Evolutionary conservation across 495 filamentous ascomycete genomes (phyloP).

Genomic region (Aspergillus steynii): DNA sequence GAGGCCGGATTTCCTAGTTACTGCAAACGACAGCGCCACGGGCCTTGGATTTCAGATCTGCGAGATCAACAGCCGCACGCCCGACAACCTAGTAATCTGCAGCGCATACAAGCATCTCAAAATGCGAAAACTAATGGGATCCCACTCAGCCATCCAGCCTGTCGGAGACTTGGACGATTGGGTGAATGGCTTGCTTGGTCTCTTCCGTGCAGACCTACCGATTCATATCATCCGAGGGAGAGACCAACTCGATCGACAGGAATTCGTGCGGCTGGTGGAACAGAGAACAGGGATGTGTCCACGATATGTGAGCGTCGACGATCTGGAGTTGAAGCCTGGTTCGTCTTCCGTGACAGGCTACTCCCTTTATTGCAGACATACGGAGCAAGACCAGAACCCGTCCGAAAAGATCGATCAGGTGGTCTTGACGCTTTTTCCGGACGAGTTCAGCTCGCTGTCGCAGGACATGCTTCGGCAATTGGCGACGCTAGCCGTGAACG

Average conservation of each 20-base stretch:
- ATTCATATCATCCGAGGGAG: conserved; percentile 29
- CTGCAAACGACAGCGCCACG: conserved; percentile 6
- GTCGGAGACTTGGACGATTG: conserved; percentile 3
- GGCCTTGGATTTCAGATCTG: conserved; percentile 26
- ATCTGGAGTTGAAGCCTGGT: conserved; percentile 9
- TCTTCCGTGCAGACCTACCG: conserved; percentile 24
- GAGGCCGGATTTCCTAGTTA: conserved; percentile 38
- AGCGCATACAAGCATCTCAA: conserved; percentile 17
- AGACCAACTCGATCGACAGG: conserved; percentile 27
- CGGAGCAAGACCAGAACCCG: not conserved
- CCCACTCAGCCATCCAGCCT: not conserved
- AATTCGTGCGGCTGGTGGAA: conserved; percentile 19
- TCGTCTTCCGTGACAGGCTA: conserved; percentile 3
- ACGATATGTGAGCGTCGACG: conserved; percentile 6
- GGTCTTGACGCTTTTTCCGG: conserved; percentile 4
- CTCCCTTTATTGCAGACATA: conserved; percentile 11
- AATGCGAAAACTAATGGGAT: conserved; percentile 8
- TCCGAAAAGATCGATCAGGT: conserved; percentile 12
- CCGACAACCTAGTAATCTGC: conserved; percentile 30
- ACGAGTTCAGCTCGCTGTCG: conserved; percentile 10
- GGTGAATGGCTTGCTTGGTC: conserved; percentile 15
- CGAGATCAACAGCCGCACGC: conserved; percentile 43
- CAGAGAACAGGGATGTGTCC: conserved; percentile 14
- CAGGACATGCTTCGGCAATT: conserved; percentile 13
- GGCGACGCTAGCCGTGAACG: conserved; percentile 8